Base-by-base conservation (phyloP, 2,329 filamentous ascomycete genomes). In the Aquanectria penicillioides region DNA sequence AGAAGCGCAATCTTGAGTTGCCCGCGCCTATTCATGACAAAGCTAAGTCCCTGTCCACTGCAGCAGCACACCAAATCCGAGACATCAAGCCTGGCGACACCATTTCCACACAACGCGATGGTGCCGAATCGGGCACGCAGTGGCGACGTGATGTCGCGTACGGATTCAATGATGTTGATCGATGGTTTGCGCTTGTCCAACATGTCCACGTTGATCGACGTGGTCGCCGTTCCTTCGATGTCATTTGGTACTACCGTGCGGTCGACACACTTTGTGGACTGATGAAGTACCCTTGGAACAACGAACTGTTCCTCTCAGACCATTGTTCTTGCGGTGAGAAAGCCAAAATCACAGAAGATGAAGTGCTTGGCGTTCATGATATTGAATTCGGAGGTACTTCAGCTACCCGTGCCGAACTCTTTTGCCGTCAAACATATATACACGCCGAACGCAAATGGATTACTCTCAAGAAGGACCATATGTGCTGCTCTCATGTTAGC, bases 221-320 rank as follows among this genome's bases (percentile, higher is more conserved):
- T 10, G 78, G 80, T 0, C 63, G 61, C 13, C 74, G 72, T 0
- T 76, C 77, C 2, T 85, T 93, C 10, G 82, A 89, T 52, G 84
- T 93, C 0, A 80, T 90, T 1, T 95, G 91, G 91, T 78, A 95
- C 0, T 94, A 94, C 64, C 80, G 84, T 2, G 84, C 91, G 0
- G 78, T 80, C 0, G 89, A 95, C 51, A 95, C 92, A 0, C 84
- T 89, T 0, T 91, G 93, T 37, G 84, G 82, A 0, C 76, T 83
- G 6, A 87, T 89, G 74, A 82, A 81, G 9, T 96, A 94, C 65
- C 89, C 89, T 0, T 88, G 86, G 73, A 61, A 75, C 0, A 91
- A 93, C 48, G 92, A 96, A 73, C 74, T 95, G 0, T 95, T 95
- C 61, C 74, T 94, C 0, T 92, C 88, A 0, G 86, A 93, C 47